Evolutionary conservation across 1,284 basidiomycete species (phyloP).

Genomic region (Melampsora larici-populina): DNA sequence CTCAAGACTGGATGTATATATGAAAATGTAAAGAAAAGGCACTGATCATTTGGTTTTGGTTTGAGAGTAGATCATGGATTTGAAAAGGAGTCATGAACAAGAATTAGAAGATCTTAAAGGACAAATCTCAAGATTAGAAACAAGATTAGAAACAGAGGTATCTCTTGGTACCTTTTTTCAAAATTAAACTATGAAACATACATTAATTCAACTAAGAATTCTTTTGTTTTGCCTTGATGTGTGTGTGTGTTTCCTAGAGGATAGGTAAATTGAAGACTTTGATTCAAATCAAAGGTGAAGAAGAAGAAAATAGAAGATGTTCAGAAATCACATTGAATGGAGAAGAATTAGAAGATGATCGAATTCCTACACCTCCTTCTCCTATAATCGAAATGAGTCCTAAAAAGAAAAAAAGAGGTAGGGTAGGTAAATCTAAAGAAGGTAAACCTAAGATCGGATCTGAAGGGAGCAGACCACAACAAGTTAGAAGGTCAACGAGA

Average conservation of each 20-base stretch:
- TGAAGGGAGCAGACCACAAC: too few species aligned
- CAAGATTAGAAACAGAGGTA: not conserved
- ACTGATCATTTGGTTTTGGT: not conserved
- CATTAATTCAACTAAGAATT: too few species aligned
- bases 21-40: not conserved
- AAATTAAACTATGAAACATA: too few species aligned
- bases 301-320: conserved; percentile 6
- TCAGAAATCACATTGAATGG: conserved; percentile 28
- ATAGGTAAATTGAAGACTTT: not conserved
- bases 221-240: not conserved
- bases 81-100: not conserved
- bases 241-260: not conserved
- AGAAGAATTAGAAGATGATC: not conserved
- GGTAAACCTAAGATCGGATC: too few species aligned
- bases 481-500: too few species aligned
- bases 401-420: too few species aligned
- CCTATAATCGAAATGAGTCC: too few species aligned
- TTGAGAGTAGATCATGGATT: not conserved
- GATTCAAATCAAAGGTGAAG: not conserved
- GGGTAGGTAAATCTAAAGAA: too few species aligned
- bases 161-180: not conserved
- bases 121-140: not conserved
- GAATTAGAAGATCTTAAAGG: not conserved
- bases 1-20: not conserved
- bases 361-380: too few species aligned